These are phyloP conservation scores for Nidularia pulvinata DNA, from an alignment of 768 basidiomycete genomes.

Conservation along the genomic window DNA sequence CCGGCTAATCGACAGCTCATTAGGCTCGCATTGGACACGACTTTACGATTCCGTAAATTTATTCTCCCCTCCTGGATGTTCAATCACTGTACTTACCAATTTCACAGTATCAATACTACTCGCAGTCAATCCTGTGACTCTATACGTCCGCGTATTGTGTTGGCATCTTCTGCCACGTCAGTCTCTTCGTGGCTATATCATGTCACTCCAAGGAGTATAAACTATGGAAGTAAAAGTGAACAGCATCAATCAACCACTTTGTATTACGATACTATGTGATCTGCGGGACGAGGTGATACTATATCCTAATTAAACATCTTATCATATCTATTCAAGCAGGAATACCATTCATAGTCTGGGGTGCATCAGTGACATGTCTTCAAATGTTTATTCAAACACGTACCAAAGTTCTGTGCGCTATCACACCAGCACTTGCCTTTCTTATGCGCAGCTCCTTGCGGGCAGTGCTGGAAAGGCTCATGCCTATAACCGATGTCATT, in stretches of 20 bases:
- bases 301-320: conserved; percentile 40
- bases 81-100: not conserved
- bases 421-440: conserved; percentile 90
- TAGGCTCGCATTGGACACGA: conserved; percentile 94
- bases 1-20: conserved; percentile 82
- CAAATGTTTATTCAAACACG: conserved; percentile 13
- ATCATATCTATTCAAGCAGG: conserved; percentile 82
- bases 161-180: too few relatives aligned
- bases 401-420: conserved; percentile 71
- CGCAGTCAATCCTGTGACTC: conserved; percentile 76
- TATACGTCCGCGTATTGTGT: too few relatives aligned
- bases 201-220: too few relatives aligned
- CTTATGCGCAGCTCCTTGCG: conserved; percentile 70
- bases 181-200: too few relatives aligned
- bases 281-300: too few relatives aligned
- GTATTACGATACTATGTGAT: too few relatives aligned
- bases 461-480: conserved; percentile 94
- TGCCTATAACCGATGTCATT: conserved; percentile 93
- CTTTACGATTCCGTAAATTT: conserved; percentile 88
- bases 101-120: conserved; percentile 88
- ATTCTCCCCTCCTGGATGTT: not conserved
- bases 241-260: too few relatives aligned
- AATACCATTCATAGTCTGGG: conserved; percentile 84
- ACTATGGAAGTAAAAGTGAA: too few relatives aligned
- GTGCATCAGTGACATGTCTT: not conserved